A percentile compares a stretch with the other conserved stretches of the same genome.
Conservation (phyloP, 352 stramenopile species). For the Halophytophthora polymorphica region DNA sequence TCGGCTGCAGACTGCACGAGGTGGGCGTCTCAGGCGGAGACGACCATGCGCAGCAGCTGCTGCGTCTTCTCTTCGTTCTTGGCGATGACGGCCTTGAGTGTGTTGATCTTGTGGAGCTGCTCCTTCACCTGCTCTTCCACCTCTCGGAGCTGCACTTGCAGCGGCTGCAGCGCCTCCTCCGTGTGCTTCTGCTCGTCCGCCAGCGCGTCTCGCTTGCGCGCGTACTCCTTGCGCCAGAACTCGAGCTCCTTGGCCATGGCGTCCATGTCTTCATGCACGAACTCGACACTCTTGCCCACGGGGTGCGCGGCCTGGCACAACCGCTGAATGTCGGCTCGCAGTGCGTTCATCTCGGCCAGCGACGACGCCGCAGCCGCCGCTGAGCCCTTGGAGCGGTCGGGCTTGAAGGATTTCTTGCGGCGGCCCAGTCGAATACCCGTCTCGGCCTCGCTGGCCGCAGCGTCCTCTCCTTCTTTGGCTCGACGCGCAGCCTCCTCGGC, state of each 20-base stretch:
- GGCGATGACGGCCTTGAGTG: conserved; percentile 88
- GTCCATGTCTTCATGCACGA: conserved; percentile 92
- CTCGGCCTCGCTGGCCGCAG: conserved; percentile 51
- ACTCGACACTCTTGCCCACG: conserved; percentile 91
- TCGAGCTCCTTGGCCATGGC: conserved; percentile 93
- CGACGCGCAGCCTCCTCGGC: conserved; percentile 64
- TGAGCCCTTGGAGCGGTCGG: conserved; percentile 61
- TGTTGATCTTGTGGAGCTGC: conserved; percentile 90
- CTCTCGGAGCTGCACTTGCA: conserved; percentile 81
- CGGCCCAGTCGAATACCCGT: conserved; percentile 71
- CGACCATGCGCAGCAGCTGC: conserved; percentile 86
- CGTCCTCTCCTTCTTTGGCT: conserved; percentile 69
- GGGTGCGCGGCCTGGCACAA: conserved; percentile 91
- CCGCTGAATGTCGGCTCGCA: conserved; percentile 83
- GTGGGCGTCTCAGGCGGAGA: conserved; percentile 49
- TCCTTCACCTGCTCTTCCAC: conserved; percentile 91
- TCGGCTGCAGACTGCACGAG: too few relatives aligned
- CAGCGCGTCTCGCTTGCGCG: conserved; percentile 71
- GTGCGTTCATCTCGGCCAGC: conserved; percentile 70
- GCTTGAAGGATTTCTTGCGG: conserved; percentile 79
- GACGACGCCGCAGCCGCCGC: conserved; percentile 51
- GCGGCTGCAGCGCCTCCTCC: conserved; percentile 77
- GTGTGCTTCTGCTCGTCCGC: conserved; percentile 85
- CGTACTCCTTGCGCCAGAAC: conserved; percentile 87
- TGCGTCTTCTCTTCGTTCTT: conserved; percentile 93